These are phyloP conservation scores for Cystobasidium onofrii DNA, from an alignment of 768 basidiomycete species.

Conservation along the genomic window DNA sequence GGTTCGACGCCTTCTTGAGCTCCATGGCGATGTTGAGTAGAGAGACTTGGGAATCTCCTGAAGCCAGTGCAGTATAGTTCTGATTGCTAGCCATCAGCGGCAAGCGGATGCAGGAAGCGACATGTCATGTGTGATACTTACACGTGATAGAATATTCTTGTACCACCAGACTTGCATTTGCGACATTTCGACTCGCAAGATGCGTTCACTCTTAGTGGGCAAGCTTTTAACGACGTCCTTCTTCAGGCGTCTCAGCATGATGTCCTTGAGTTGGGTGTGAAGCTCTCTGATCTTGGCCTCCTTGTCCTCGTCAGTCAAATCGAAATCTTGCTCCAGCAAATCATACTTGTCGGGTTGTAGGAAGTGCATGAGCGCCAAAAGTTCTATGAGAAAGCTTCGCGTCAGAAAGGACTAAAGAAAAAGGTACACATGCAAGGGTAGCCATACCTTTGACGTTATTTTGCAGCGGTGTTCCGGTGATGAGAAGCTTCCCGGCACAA, in stretches of 20 bases:
- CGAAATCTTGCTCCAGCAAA: conserved; percentile 79
- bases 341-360: conserved; percentile 97
- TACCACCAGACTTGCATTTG: conserved; percentile 91
- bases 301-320: conserved; percentile 79
- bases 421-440: neutral
- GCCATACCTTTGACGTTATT: conserved; percentile 91
- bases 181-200: conserved; percentile 94
- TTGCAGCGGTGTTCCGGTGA: conserved; percentile 95
- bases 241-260: conserved; percentile 93
- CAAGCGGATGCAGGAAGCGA: neutral
- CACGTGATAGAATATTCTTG: conserved; percentile 94
- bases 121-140: conserved; percentile 41
- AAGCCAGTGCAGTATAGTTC: conserved; percentile 84
- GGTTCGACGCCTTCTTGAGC: conserved; percentile 86
- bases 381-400: conserved; percentile 52
- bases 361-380: conserved; percentile 97
- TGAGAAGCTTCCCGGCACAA: conserved; percentile 83
- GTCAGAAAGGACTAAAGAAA: conserved; percentile 4
- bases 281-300: conserved; percentile 71
- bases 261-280: conserved; percentile 78
- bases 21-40: conserved; percentile 99
- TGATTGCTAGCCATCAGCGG: conserved; percentile 42
- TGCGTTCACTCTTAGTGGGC: conserved; percentile 96
- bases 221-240: conserved; percentile 90
- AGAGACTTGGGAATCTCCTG: conserved; percentile 79